Evolutionary conservation across 768 basidiomycete genomes (phyloP), one percentile per base, ranked within the genome.

Genomic region (Neoboletus magnificus): DNA sequence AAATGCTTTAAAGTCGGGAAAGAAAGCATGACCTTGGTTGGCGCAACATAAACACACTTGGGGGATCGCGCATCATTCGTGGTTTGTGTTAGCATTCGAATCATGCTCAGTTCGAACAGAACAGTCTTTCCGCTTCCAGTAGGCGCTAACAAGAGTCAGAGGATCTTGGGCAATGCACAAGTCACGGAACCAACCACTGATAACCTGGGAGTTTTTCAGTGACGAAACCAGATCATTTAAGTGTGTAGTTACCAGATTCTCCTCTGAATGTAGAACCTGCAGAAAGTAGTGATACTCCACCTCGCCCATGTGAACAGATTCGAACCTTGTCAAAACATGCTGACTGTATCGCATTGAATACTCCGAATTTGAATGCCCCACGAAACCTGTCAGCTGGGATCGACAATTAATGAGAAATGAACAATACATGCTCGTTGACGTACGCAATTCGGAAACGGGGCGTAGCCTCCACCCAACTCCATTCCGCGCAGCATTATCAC

Each of bases 71-170:
- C 58, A 12, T 60, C 66, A 29, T 69, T 68, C 48, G 71, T 63
- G 9, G 75, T 71, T 48, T 79, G 71, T 48, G 74, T 74, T 30
- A 93, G 71, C 77, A 91, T 80, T 32, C 83, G 83, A 48, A 98
- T 82, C 51, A 98, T 89, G 2, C 90, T 84, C 15, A 99, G 75
- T 67, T 99, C 97, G 62, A 98, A 99, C 29, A 98, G 73, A 10
- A 89, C 92, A 0, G 97, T 99, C 72, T 98, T 98, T 29, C 97
- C 97, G 48, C 92, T 91, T 29, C 95, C 93, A 15, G 97, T 98
- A 0, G 97, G 97, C 3, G 96, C 95, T 93, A 66, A 12, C 48
- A 47, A 25, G 42, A 42, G 56, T 45, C 48, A 47, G 65, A 37
- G 23, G 16, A 58, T 29, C 18, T 8, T 36, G 18, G 32, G 41